Conservation (phyloP, 805 yeast species). For the Helenozyma rhizophorensis region DNA sequence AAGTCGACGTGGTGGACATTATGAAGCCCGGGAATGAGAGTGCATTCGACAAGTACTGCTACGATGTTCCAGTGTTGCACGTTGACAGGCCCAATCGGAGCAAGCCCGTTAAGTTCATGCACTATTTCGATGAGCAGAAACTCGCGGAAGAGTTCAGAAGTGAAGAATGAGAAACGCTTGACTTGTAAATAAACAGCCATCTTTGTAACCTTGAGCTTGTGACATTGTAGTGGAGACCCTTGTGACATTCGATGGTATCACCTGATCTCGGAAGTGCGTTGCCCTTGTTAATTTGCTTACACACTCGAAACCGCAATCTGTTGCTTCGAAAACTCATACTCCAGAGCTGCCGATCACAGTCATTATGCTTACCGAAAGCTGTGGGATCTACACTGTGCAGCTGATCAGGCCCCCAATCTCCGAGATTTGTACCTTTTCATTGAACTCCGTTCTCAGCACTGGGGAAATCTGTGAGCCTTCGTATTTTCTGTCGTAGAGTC, state of each 20-base stretch:
- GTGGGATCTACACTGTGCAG: too few relatives aligned
- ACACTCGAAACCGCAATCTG: too few relatives aligned
- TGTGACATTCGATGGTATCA: neutral
- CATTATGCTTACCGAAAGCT: too few relatives aligned
- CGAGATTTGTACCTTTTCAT: too few relatives aligned
- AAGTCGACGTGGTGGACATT: constrained; percentile 50
- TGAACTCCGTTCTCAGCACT: too few relatives aligned
- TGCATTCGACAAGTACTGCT: constrained; percentile 71
- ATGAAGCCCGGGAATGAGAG: constrained; percentile 51
- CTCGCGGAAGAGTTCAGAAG: constrained; percentile 44
- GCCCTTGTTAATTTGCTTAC: too few relatives aligned
- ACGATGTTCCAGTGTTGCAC: constrained; percentile 77
- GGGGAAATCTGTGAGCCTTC: too few relatives aligned
- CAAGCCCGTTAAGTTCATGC: constrained; percentile 61
- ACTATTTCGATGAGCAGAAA: constrained; percentile 54
- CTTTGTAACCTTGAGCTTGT: neutral
- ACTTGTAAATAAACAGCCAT: neutral
- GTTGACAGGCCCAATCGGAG: constrained; percentile 46
- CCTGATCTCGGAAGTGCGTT: too few relatives aligned
- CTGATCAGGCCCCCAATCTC: too few relatives aligned
- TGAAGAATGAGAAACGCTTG: neutral
- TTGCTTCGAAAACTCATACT: too few relatives aligned
- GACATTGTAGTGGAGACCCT: neutral
- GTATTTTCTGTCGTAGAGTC: too few relatives aligned
- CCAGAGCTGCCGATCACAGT: too few relatives aligned